phyloP scores from a whole-genome alignment of 805 yeast genomes.

The Candida palmyrensis region DNA sequence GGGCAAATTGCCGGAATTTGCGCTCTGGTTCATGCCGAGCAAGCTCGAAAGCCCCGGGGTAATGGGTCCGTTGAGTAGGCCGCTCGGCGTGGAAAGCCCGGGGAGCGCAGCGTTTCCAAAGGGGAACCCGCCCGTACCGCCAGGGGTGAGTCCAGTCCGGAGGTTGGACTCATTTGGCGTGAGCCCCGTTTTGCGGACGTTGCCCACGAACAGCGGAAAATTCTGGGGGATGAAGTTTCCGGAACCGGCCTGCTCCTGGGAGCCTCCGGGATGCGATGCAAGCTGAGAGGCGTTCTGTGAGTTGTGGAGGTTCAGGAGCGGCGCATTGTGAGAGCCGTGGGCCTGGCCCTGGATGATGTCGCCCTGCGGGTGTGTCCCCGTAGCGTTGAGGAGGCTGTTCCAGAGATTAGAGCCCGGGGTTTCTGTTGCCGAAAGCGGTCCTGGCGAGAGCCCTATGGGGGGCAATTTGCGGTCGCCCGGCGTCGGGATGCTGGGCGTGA shows the following conservation, averaged over 20 bases:
- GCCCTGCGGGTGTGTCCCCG: constrained; percentile 13
- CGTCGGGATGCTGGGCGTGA: constrained; percentile 47
- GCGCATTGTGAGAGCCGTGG: constrained; percentile 3
- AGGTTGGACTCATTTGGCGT: constrained; percentile 74
- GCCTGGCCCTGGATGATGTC: neutral
- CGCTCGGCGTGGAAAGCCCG: constrained; percentile 36
- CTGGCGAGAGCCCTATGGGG: constrained; percentile 46
- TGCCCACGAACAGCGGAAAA: constrained; percentile 22
- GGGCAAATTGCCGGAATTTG: constrained; percentile 3
- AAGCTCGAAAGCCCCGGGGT: constrained; percentile 44
- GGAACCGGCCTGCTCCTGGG: neutral
- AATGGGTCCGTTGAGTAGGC: constrained; percentile 37
- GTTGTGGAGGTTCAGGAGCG: constrained; percentile 5
- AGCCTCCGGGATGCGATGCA: neutral
- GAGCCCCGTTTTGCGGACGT: constrained; percentile 49
- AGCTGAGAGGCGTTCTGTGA: constrained; percentile 1
- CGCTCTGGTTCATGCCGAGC: constrained; percentile 23
- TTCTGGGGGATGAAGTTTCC: constrained; percentile 7
- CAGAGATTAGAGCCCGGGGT: constrained; percentile 49
- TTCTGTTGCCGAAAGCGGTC: constrained; percentile 38
- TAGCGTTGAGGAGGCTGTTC: constrained; percentile 43
- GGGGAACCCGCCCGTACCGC: constrained; percentile 33
- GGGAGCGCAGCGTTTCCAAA: constrained; percentile 28
- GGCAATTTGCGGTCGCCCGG: constrained; percentile 61
- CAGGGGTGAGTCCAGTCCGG: constrained; percentile 71